These are phyloP conservation scores for Xanthoconium separans DNA, from an alignment of 1,284 basidiomycete genomes.

Conservation along the genomic window DNA sequence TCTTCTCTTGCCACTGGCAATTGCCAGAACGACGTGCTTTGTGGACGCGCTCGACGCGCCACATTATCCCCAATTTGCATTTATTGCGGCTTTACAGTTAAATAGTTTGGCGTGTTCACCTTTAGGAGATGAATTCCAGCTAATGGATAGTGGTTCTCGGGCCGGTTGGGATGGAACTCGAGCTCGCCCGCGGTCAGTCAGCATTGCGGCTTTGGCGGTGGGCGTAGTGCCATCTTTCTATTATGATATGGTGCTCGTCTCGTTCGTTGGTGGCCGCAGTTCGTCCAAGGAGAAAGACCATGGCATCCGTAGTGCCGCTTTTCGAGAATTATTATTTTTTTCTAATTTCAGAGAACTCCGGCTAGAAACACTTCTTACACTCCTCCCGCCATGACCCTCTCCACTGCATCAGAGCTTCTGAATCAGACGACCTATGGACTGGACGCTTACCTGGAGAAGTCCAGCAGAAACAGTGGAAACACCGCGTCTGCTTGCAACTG, in stretches of 20 bases:
- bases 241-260: neutral
- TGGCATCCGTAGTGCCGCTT: slow-evolving; percentile 9
- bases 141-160: neutral
- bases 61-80: neutral
- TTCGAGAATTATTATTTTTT: slow-evolving; percentile 35
- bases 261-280: neutral
- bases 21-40: neutral
- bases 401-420: slow-evolving; percentile 8
- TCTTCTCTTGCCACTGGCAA: neutral
- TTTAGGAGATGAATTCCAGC: neutral
- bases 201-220: neutral
- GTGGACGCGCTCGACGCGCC: slow-evolving; percentile 1
- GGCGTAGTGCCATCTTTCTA: neutral
- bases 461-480: slow-evolving; percentile 1
- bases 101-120: slow-evolving; percentile 1
- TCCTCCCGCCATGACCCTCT: slow-evolving; percentile 28
- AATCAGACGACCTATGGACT: slow-evolving; percentile 1
- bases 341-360: slow-evolving; percentile 33
- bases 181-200: neutral
- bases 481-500: neutral
- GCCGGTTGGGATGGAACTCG: neutral
- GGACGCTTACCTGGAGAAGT: slow-evolving; percentile 2
- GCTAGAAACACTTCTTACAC: slow-evolving; percentile 31
- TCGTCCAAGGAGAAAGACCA: slow-evolving; percentile 7
- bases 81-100: slow-evolving; percentile 1